phyloP scores from a whole-genome alignment of 768 basidiomycete genomes.

The Collybia mongolica region DNA sequence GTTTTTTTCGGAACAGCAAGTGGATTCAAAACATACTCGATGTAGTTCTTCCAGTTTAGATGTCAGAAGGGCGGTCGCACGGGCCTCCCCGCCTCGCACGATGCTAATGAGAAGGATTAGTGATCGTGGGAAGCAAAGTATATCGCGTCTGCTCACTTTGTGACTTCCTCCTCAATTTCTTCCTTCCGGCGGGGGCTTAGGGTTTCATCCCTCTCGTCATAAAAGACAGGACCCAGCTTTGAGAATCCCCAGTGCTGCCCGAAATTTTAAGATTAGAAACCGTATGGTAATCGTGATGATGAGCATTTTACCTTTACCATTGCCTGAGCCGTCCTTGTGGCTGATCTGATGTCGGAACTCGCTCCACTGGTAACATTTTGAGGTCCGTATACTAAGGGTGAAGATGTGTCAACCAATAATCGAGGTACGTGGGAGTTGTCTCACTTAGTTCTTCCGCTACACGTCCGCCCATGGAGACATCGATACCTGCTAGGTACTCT shows the following conservation, averaged over 20 bases:
- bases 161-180: conserved; percentile 87
- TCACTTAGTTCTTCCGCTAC: conserved; percentile 90
- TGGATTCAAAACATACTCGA: conserved; percentile 42
- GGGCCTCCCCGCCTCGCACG: conserved; percentile 66
- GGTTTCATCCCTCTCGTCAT: conserved; percentile 67
- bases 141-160: conserved; percentile 47
- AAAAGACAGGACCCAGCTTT: conserved; percentile 81
- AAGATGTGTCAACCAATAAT: conserved; percentile 16
- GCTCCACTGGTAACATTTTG: conserved; percentile 92
- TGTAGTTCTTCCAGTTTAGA: conserved; percentile 75
- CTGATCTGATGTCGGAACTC: conserved; percentile 80
- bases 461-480: conserved; percentile 92
- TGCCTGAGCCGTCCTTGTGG: conserved; percentile 73
- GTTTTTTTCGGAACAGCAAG: conserved; percentile 4
- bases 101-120: conserved; percentile 33
- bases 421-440: conserved; percentile 19
- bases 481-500: conserved; percentile 80
- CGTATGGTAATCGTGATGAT: not conserved
- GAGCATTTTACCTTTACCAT: conserved; percentile 81
- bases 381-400: conserved; percentile 70
- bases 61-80: conserved; percentile 64
- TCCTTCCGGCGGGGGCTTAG: conserved; percentile 77
- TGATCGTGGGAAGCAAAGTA: conserved; percentile 14
- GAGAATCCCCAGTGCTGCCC: conserved; percentile 77
- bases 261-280: not conserved